Evolutionary conservation across 108 stramenopile species (phyloP), one percentile per base, ranked within the genome.

Genomic region (Aureococcus anophagefferens): DNA sequence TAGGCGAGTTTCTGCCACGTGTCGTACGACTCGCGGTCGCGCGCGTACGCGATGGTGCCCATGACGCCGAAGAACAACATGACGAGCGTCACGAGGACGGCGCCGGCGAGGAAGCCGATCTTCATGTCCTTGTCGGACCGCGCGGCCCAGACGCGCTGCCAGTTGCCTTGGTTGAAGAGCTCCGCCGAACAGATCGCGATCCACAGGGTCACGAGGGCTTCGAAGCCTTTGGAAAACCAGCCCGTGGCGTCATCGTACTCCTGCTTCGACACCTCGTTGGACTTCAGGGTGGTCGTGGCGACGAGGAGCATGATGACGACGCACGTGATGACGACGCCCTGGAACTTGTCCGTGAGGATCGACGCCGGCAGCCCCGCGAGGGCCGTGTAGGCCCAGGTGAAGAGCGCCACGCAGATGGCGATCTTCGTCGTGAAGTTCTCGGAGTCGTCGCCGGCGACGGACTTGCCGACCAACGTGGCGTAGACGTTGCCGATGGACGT

Each of bases 51-150:
- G 73, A 88, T 80, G 86, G 88, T 90, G 17, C 86, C 89, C 87
- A 90, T 90, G 73, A 90, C 78, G 34, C 89, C 89, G 68, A 90
- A 90, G 79, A 90, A 90, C 83, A 87, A 81, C 85, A 90, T 90
- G 70, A 90, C 75, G 16, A 88, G 68, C 69, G 87, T 87, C 33
- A 90, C 80, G 31, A 84, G 34, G 66, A 80, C 46, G 64, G 72
- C 68, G 64, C 89, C 89, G 63, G 72, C n/a, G 28, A 66, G 36
- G 69, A 90, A 90, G 16, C 89, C 89, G 74, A 76, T 73, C 44
- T 77, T 75, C 81, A 90, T 75, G 65, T 76, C 76, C 28, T 72
- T 65, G 46, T 79, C 77, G 72, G 76, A 71, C 71, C 87, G 76
- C 31, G 89, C 89, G 63, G 89, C 87, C 86, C 86, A 90, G 30